These are phyloP conservation scores for Vararia minispora DNA, from an alignment of 768 basidiomycete genomes.

Conservation along the genomic window DNA sequence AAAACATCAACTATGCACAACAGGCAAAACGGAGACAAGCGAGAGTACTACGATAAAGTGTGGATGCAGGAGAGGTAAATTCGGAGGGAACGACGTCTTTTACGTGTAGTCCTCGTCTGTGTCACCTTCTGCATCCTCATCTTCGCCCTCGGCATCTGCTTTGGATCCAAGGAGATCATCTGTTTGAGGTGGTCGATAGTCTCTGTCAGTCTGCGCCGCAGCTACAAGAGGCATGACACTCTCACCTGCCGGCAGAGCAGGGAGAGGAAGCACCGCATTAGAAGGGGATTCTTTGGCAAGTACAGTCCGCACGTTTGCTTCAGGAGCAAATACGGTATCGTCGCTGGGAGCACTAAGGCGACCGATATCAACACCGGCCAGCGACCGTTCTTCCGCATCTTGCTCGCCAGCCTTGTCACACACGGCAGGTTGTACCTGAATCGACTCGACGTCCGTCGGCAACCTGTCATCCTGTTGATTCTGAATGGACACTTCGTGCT, in stretches of 20 bases:
- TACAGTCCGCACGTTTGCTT: constrained; percentile 20
- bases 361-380: not conserved
- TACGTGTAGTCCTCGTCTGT: constrained; percentile 16
- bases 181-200: too few relatives aligned
- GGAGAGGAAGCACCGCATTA: too few relatives aligned
- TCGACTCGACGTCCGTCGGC: constrained; percentile 6
- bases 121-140: constrained; percentile 27
- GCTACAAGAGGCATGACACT: too few relatives aligned
- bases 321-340: constrained; percentile 35
- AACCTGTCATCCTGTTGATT: too few relatives aligned
- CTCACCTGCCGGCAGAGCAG: too few relatives aligned
- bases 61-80: not conserved
- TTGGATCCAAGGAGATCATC: too few relatives aligned
- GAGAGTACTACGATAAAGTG: too few relatives aligned
- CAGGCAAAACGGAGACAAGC: too few relatives aligned
- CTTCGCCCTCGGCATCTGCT: constrained; percentile 31
- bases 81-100: not conserved
- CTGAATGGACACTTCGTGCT: too few relatives aligned
- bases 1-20: too few relatives aligned
- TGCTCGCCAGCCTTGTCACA: not conserved
- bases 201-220: too few relatives aligned
- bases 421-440: constrained; percentile 1
- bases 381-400: not conserved
- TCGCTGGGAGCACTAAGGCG: constrained; percentile 41
- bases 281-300: too few relatives aligned